These are phyloP conservation scores for Monosporascus sp. DNA, from an alignment of 2,329 filamentous ascomycete species.

Conservation along the genomic window DNA sequence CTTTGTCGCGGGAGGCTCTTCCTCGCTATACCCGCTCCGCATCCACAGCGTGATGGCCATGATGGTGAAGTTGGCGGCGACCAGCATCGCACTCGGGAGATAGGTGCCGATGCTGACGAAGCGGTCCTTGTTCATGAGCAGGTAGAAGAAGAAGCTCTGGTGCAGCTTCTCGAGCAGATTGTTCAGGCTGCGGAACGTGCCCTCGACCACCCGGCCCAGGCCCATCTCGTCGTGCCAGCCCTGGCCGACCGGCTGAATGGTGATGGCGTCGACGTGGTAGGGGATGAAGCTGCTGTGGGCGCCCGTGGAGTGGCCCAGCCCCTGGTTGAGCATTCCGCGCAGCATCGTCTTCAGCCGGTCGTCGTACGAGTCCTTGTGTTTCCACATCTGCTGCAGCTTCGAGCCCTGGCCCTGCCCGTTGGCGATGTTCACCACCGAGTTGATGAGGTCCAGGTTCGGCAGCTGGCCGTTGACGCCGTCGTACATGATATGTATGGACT, in stretches of 20 bases:
- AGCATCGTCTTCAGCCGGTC: conserved; percentile 85
- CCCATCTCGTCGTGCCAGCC: conserved; percentile 99
- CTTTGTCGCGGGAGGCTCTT: conserved; percentile 25
- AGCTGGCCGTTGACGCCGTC: conserved; percentile 94
- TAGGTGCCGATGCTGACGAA: conserved; percentile 99
- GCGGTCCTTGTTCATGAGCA: conserved; percentile 83
- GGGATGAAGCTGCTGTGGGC: conserved; percentile 95
- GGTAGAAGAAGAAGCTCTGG: conserved; percentile 99
- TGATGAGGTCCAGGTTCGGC: conserved; percentile 92
- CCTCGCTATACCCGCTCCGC: conserved; percentile 61
- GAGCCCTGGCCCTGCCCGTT: conserved; percentile 80
- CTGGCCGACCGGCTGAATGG: conserved; percentile 80
- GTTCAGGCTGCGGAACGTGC: conserved; percentile 87
- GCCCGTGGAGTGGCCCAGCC: conserved; percentile 80
- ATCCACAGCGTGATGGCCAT: conserved; percentile 95
- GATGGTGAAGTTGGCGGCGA: conserved; percentile 92
- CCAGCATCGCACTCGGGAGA: conserved; percentile 92
- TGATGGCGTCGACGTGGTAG: conserved; percentile 95
- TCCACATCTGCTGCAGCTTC: conserved; percentile 79
- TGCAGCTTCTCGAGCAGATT: conserved; percentile 95
- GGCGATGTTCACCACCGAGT: conserved; percentile 84
- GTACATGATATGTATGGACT: conserved; percentile 85
- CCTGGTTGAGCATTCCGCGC: conserved; percentile 87
- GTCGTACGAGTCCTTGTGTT: conserved; percentile 69
- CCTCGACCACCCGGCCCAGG: conserved; percentile 83